A percentile compares a stretch with the other conserved stretches of the same genome.
Conservation (phyloP, 2,329 filamentous ascomycete genomes). For the Tolypocladium tropicale region DNA sequence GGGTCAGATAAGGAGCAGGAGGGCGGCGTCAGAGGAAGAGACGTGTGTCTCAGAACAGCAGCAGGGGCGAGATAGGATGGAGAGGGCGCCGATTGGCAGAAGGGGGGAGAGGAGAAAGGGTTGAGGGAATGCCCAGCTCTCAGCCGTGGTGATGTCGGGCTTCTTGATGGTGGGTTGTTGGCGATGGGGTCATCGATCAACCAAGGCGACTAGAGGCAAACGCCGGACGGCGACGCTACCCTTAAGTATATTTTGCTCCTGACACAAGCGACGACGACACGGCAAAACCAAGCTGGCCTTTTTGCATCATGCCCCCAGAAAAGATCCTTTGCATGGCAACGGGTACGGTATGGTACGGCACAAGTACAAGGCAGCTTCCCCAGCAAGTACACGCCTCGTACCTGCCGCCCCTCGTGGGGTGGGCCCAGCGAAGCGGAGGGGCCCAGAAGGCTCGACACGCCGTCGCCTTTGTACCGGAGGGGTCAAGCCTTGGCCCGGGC, state of each 20-base stretch:
- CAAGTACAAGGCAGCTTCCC: neutral
- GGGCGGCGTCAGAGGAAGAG: neutral
- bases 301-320: conserved; percentile 1
- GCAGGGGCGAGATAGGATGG: neutral
- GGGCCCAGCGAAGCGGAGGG: conserved; percentile 2
- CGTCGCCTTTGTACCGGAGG: neutral
- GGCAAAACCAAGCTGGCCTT: neutral
- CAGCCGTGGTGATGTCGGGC: neutral
- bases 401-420: conserved; percentile 6
- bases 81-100: conserved; percentile 2
- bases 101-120: neutral
- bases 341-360: neutral
- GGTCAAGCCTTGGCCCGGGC: neutral
- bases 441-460: conserved; percentile 1
- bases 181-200: neutral
- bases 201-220: neutral
- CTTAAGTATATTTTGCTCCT: conserved; percentile 6
- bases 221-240: conserved; percentile 2
- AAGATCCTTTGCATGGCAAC: conserved; percentile 4
- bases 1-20: neutral
- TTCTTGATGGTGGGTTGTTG: neutral
- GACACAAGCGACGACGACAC: neutral
- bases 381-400: conserved; percentile 7
- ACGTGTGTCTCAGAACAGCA: neutral
- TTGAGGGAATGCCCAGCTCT: neutral